Conservation (phyloP, 2,329 filamentous ascomycete genomes). For the Gnomoniopsis sp. region DNA sequence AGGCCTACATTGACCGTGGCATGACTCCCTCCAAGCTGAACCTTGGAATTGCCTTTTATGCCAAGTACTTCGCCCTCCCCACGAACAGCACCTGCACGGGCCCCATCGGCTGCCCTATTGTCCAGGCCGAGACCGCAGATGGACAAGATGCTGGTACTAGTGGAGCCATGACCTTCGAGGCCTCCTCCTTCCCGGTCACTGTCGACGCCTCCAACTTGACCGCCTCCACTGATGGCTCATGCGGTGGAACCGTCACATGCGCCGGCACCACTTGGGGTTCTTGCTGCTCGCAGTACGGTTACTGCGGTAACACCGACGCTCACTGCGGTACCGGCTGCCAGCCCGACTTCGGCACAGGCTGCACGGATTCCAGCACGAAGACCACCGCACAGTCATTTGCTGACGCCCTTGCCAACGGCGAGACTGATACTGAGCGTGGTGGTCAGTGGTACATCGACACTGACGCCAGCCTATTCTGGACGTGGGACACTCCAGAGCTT, state of each 20-base stretch:
- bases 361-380: slow-evolving; percentile 11
- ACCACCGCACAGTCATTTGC: slow-evolving; percentile 33
- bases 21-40: slow-evolving; percentile 52
- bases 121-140: slow-evolving; percentile 53
- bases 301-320: slow-evolving; percentile 17
- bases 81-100: slow-evolving; percentile 36
- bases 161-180: slow-evolving; percentile 42
- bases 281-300: slow-evolving; percentile 7
- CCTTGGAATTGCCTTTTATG: slow-evolving; percentile 64
- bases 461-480: slow-evolving; percentile 46
- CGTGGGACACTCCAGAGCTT: slow-evolving; percentile 50
- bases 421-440: slow-evolving; percentile 43
- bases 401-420: slow-evolving; percentile 36
- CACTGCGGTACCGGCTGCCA: slow-evolving; percentile 24
- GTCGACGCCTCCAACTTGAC: slow-evolving; percentile 17
- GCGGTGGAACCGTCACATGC: slow-evolving; percentile 15
- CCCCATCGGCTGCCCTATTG: slow-evolving; percentile 53
- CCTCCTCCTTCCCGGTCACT: slow-evolving; percentile 23
- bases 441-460: slow-evolving; percentile 55
- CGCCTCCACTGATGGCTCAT: slow-evolving; percentile 17
- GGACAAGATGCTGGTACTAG: slow-evolving; percentile 57
- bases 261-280: slow-evolving; percentile 13
- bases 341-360: slow-evolving; percentile 19
- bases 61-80: slow-evolving; percentile 59
- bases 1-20: slow-evolving; percentile 57